Base-by-base conservation (phyloP, 2,329 filamentous ascomycete species). In the Pseudocercospora eumusae region DNA sequence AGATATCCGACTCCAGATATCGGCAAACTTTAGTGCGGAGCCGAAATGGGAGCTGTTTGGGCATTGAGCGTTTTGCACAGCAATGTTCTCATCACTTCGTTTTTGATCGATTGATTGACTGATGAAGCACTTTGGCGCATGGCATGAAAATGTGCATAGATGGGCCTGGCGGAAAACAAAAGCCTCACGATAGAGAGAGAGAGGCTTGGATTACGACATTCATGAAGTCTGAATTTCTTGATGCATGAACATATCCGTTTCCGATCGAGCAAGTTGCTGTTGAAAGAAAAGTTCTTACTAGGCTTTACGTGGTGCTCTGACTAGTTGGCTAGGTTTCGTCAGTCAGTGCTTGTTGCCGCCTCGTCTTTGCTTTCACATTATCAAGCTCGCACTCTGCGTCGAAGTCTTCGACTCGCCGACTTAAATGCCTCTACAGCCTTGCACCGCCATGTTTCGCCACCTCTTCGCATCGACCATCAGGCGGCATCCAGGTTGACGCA, bases 1-100 rank as follows among this genome's bases (percentile, higher is more conserved):
- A 60, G 73, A 58, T 75, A 75, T 65, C 73, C 73, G 5, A 73
- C 70, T 21, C 60, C 61, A 27, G 60, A 62, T 47, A 57, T 62
- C 13, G 60, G 57, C 33, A 53, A 54, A 18, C 50, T 54, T 11
- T 50, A 50, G 23, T 27, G 13, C 13, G 45, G 45, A 10, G 45
- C 50, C 28, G 11, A 33, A 53, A 6, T 15, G 3, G 18, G 47
- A 15, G 47, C 23, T 28, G 7, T 21, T 21, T 20, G 11, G 18
- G n/a, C 21, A 23, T 47, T 23, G 21, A 23, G 18, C 21, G 44
- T 23, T n/a, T 36, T 25, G 23, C 23, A 25, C 23, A 25, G 23
- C 23, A 25, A 3, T 25, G 23, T 25, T 25, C 23, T 25, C n/a
- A n/a, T 36, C 33, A 36, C 33, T 47, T 47, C 18, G n/a, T 47